These are phyloP conservation scores for Dittrichia graveolens DNA, from an alignment of 129 eudicot genomes.

Conservation along the genomic window DNA sequence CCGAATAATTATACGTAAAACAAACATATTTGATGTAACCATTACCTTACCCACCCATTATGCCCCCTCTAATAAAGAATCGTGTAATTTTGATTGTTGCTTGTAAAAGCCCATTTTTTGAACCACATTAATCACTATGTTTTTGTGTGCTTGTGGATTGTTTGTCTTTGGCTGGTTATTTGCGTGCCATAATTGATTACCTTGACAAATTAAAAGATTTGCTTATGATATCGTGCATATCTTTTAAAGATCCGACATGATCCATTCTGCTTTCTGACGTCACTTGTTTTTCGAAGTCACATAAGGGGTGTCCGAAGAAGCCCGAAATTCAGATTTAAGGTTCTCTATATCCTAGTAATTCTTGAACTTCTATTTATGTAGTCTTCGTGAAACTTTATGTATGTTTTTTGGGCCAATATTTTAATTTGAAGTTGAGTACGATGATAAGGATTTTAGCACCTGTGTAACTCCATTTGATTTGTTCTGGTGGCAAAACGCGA, in stretches of 20 bases:
- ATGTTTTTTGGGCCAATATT: background rate
- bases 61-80: background rate
- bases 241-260: slow-evolving; percentile 42
- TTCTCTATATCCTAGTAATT: background rate
- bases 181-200: slow-evolving; percentile 25
- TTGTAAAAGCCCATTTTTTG: background rate
- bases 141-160: background rate
- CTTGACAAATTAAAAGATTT: slow-evolving; percentile 65
- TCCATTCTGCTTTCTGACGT: background rate
- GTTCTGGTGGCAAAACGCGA: too few relatives aligned
- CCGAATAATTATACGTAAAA: too few relatives aligned
- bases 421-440: background rate
- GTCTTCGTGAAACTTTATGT: background rate
- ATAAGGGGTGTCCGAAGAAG: background rate
- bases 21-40: too few relatives aligned
- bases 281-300: background rate
- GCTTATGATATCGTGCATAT: slow-evolving; percentile 90
- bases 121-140: background rate
- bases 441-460: too few relatives aligned
- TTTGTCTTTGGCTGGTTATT: background rate
- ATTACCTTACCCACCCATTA: background rate
- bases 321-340: background rate
- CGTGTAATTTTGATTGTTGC: background rate
- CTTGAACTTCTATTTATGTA: background rate
- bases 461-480: too few relatives aligned